Evolutionary conservation across 2,329 filamentous ascomycete species (phyloP).

Genomic region (Gaeumannomyces sp.): DNA sequence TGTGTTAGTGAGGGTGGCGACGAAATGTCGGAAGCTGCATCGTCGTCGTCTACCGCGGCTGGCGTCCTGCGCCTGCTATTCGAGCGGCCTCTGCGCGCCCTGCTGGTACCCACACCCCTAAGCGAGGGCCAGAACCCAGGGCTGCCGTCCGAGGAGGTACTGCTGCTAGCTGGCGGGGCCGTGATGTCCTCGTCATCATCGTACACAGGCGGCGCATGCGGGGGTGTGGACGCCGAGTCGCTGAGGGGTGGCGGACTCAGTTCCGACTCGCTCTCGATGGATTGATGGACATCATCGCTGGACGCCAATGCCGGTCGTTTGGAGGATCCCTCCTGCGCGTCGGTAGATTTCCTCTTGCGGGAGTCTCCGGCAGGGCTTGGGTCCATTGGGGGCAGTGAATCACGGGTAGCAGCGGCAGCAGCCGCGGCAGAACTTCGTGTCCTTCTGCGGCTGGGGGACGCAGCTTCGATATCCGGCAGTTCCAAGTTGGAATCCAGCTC

Average conservation of each 20-base stretch:
- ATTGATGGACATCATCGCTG: constrained; percentile 17
- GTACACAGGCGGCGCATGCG: constrained; percentile 12
- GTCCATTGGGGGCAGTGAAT: constrained; percentile 9
- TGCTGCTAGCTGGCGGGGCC: constrained; percentile 51
- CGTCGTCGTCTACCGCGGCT: constrained; percentile 32
- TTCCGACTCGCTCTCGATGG: constrained; percentile 19
- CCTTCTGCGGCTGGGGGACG: constrained; percentile 4
- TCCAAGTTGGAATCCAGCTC: background rate
- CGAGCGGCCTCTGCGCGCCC: constrained; percentile 19
- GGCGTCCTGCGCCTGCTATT: constrained; percentile 26
- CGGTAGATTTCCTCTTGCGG: constrained; percentile 52
- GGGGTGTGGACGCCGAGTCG: constrained; percentile 12
- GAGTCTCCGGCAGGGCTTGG: constrained; percentile 24
- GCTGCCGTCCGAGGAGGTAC: constrained; percentile 31
- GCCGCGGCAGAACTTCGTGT: constrained; percentile 5
- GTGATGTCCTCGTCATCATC: constrained; percentile 40
- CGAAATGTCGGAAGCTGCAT: constrained; percentile 47
- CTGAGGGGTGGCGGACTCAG: constrained; percentile 9
- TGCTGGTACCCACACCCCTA: constrained; percentile 39
- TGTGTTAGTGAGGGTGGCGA: constrained; percentile 62
- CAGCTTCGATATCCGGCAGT: background rate
- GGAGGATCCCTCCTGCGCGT: constrained; percentile 32
- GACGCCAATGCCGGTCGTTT: constrained; percentile 21
- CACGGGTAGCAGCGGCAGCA: background rate
- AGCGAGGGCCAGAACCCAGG: constrained; percentile 46